Base-by-base conservation (phyloP, 2,329 filamentous ascomycete species). In the Berkeleyomyces basicola region DNA sequence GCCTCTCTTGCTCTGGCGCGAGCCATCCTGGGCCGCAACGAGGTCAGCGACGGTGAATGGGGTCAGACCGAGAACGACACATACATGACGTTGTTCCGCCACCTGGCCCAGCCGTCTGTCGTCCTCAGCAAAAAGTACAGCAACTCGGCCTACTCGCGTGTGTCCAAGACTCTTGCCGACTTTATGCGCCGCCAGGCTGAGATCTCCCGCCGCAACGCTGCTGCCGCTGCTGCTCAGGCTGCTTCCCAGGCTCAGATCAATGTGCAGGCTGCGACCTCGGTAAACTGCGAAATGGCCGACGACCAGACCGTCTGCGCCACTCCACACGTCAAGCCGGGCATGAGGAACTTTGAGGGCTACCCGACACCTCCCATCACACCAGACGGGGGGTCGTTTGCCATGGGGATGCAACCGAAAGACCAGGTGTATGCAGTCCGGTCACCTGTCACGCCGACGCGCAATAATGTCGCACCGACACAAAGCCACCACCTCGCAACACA, bases 361-460 rank as follows among this genome's bases (percentile, higher is more conserved):
- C 81, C 91, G 67, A 93, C 89, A 14, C 89, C 89, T 36, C 89
- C 89, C 1, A 92, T 93, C 71, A 93, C 89, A 0, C 89, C 89
- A 3, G 88, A 92, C 66, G 82, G 83, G 6, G 77, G 80, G 60
- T 77, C 76, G 67, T 83, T 83, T 61, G 75, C 72, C 39, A 73
- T 74, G 58, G 72, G 74, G 58, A 72, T 74, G 68, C 71, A 72
- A 59, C 79, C 79, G 69, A 79, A 81, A 3, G 79, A 79, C 67
- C 71, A 74, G 33, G 61, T 78, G 2, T 61, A 61, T 39, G 76
- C 79, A 16, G 77, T 79, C 31, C 76, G 82, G 62, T 84, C 82
- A 68, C 83, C 83, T 0, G 79, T 84, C 51, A 86, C 83, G 1
- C 83, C 83, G 9, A 82, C 82, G 16, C 82, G 63, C 36, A 64